Evolutionary conservation across 495 filamentous ascomycete species (phyloP), one percentile per base, ranked within the genome.

Genomic region (Cercophora sp.): DNA sequence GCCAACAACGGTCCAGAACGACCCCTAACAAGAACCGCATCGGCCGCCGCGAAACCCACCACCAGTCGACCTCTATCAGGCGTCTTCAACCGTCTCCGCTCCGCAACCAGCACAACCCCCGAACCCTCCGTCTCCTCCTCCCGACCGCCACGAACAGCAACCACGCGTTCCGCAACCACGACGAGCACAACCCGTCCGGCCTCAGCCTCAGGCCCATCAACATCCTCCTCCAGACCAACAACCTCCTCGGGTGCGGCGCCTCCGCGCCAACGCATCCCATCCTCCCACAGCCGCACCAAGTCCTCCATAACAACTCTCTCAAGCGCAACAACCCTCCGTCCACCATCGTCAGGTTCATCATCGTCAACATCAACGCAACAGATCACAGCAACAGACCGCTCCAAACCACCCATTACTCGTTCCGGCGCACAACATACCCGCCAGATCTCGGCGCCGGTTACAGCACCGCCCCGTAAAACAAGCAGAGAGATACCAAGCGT

Each of bases 251-350:
- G 52, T 0, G 39, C 40, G 0, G 32, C 54, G 15, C 10, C 29
- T 6, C 6, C 29, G 6, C 8, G 29, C 8, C 6, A 32, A 13
- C 29, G 29, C 6, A 32, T 32, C 19, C 16, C 49, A 24, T 24
- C 51, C 57, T 23, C 58, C 37, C 2, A 45, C 20, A 11, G 18
- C 40, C 64, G 73, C n/a, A 64, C 69, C 13, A 73, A 65, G 50
- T 71, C 71, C 10, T 69, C 70, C 9, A 65, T 69, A 26, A 77
- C 75, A 11, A 57, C 66, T 20, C 60, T 78, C 18, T 71, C 61
- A 20, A 47, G 70, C 52, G 61, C 70, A 9, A 76, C 73, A 3
- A 69, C 61, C 29, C 70, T 79, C 5, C 71, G 70, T 1, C 77
- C 76, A 8, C 67, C 70, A 2, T 63, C 63, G 3, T 58, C 57